These are phyloP conservation scores for Diaporthe nobilis DNA, from an alignment of 2,329 filamentous ascomycete genomes.

Conservation along the genomic window DNA sequence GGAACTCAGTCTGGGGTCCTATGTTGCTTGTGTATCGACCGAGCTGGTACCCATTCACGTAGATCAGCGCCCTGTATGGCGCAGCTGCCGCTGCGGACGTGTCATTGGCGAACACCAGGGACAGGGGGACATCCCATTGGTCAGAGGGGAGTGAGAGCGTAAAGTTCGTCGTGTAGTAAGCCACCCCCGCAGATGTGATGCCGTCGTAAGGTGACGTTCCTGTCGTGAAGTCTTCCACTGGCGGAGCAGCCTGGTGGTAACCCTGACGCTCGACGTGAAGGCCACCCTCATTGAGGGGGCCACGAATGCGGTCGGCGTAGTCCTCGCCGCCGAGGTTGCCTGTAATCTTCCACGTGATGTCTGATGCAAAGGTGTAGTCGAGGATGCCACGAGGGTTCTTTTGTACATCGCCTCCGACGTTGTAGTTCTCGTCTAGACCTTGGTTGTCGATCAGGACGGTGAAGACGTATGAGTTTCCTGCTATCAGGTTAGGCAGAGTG, in stretches of 20 bases:
- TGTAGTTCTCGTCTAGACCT: constrained; percentile 75
- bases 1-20: constrained; percentile 77
- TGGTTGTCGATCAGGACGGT: constrained; percentile 79
- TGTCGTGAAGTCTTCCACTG: constrained; percentile 58
- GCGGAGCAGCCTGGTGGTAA: constrained; percentile 66
- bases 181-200: constrained; percentile 63
- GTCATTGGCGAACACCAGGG: constrained; percentile 65
- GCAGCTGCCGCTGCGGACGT: constrained; percentile 43
- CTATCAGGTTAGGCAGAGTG: constrained; percentile 63
- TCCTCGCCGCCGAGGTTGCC: constrained; percentile 74
- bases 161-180: constrained; percentile 68
- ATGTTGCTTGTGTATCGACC: constrained; percentile 70
- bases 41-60: constrained; percentile 80
- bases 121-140: constrained; percentile 69
- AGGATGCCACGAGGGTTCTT: constrained; percentile 72
- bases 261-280: constrained; percentile 70
- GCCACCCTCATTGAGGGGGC: constrained; percentile 74
- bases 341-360: constrained; percentile 72
- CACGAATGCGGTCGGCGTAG: constrained; percentile 68
- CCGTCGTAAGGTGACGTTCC: constrained; percentile 53
- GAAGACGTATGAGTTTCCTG: constrained; percentile 69
- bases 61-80: constrained; percentile 72
- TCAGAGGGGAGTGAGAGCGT: constrained; percentile 64
- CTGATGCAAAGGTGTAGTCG: constrained; percentile 65
- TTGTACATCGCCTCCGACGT: constrained; percentile 68